Evolutionary conservation across 805 yeast species (phyloP), one percentile per base, ranked within the genome.

Genomic region (Zygoascus biomembranicola): DNA sequence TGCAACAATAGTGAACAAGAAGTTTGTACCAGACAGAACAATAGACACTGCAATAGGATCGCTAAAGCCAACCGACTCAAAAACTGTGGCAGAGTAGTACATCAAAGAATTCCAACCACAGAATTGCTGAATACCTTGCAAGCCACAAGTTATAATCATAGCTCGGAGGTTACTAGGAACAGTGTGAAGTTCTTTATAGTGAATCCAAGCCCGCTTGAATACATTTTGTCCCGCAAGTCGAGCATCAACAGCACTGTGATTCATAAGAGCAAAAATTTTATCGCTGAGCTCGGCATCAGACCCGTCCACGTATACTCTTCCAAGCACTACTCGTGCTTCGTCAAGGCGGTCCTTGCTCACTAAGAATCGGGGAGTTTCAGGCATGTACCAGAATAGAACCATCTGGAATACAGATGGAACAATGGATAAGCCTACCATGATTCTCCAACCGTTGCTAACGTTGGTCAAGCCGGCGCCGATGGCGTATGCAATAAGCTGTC

Each of bases 101-200:
- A 94, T 88, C 63, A 94, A 78, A 6, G 97, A 87, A 72, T 92
- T 94, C 80, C 92, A 90, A 59, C 98, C 98, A 18, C 96, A 87
- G 61, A 92, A 87, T 71, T 94, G 99, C 73, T 92, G 98, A 63
- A 90, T 84, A 54, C 95, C 97, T 73, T 92, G 98, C 59, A 94
- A 73, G 39, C 95, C 96, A 75, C 97, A 90, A 6, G 92, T 94
- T 63, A 92, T 81, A 32, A 90, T 73, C 58, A 92, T 76, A 8
- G 97, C 98, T 64, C 98, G 82, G 20, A 46, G 46, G 32, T 57
- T 52, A 28, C 52, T 42, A 1, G 73, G 69, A 1, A 62, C 59
- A 3, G 60, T 37, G 54, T 68, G 65, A n/a, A 70, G 63, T 47
- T 64, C 65, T 47, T 57, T 59, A 16, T 67, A 39, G 23, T 42